Conservation (phyloP, 768 basidiomycete species). For the Rhodotorula kratochvilovae region DNA sequence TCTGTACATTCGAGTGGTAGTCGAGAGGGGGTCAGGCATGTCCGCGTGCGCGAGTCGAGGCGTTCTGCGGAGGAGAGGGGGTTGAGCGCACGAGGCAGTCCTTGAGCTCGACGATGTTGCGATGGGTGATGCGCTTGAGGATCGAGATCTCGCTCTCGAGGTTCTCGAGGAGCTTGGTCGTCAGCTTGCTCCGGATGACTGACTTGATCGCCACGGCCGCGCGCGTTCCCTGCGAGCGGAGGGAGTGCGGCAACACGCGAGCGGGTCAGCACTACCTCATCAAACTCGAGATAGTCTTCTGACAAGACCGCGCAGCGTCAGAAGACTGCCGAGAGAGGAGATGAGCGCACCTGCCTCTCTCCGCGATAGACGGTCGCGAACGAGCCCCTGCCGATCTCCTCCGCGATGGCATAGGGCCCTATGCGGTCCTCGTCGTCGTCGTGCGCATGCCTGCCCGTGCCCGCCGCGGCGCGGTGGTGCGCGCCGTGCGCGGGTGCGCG, state of each 20-base stretch:
- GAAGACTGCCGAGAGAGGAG: too few relatives aligned
- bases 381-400: conserved; percentile 62
- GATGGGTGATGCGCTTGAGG: conserved; percentile 83
- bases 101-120: conserved; percentile 85
- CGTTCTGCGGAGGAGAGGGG: background rate
- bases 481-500: background rate
- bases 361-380: conserved; percentile 81
- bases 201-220: conserved; percentile 77
- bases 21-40: background rate
- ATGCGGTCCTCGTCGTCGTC: conserved; percentile 41
- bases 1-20: conserved; percentile 43
- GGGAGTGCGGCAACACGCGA: background rate
- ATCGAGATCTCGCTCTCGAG: conserved; percentile 98
- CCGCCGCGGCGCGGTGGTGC: background rate
- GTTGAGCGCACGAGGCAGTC: conserved; percentile 72
- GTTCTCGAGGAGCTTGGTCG: conserved; percentile 89
- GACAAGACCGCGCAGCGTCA: too few relatives aligned
- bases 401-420: conserved; percentile 46
- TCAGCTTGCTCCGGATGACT: conserved; percentile 79
- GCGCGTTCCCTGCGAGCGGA: conserved; percentile 8
- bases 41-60: background rate
- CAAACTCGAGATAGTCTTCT: too few relatives aligned
- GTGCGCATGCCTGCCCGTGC: background rate
- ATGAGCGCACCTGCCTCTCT: conserved; percentile 13
- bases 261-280: too few relatives aligned